Evolutionary conservation across 257 asterid species (phyloP), one percentile per base, ranked within the genome.

Genomic region (Nicotiana noctiflora): DNA sequence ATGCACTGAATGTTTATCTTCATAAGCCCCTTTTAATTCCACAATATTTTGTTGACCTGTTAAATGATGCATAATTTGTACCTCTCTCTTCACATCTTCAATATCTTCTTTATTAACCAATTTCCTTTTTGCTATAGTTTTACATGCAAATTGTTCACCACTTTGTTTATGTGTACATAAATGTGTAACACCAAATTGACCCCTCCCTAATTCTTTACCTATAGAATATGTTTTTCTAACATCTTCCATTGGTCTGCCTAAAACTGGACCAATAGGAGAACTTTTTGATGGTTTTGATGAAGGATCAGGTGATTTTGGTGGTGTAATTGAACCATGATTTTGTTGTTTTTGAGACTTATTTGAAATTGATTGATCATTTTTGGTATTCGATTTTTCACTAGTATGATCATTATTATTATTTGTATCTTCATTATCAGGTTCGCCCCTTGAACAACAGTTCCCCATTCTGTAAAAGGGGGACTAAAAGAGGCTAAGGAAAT

Each of bases 221-320:
- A 94, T 90, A 40, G 90, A 89, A 84, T 93, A 94, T 10, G 72
- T 52, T 6, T 87, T 12, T 12, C 85, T 82, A 9, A 94, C 85
- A 75, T 94, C 97, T 82, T 91, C 97, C 97, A 94, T 94, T 6
- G 97, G 97, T 14, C 97, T 90, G n/a, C 92, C 91, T 14, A 94
- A 86, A 5, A 94, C 97, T 11, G 89, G 93, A 5, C 97, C 98
- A 4, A 87, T 85, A 0, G 93, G 88, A 21, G 87, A 67, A 1
- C 32, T 52, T 82, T 92, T 90, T 0, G 87, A n/a, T 1, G 92
- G 86, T 67, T 84, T 85, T 13, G 81, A 8, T 5, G 91, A 81
- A 37, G 83, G 85, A 56, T 75, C 80, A 0, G 92, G 86, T 3
- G 86, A 53, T 9, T 80, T 82, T 19, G 88, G 17, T 14, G 88